Percentiles rank a stretch among this genome's conserved stretches.
Evolutionary conservation across 495 filamentous ascomycete species (phyloP).

Genomic region (Letharia lupina): DNA sequence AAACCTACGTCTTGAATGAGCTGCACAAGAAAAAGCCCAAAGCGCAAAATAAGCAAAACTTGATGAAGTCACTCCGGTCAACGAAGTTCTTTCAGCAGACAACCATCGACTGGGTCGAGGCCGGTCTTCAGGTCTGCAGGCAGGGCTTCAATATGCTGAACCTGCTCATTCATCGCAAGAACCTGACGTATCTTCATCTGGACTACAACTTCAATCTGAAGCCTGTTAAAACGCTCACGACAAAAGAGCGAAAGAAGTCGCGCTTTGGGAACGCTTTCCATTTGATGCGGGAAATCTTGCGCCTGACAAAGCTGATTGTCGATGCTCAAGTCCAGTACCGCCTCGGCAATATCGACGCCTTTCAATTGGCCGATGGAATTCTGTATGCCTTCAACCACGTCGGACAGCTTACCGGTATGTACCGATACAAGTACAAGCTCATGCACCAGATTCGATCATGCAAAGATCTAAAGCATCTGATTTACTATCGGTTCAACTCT

Average conservation of each 20-base stretch:
- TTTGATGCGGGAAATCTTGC: slow-evolving; percentile 97
- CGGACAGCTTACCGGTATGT: slow-evolving; percentile 98
- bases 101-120: slow-evolving; percentile 98
- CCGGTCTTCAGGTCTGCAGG: slow-evolving; percentile 93
- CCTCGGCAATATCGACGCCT: slow-evolving; percentile 96
- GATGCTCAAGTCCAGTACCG: slow-evolving; percentile 98
- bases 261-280: slow-evolving; percentile 99
- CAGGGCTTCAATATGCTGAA: slow-evolving; percentile 99
- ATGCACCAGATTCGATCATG: slow-evolving; percentile 99
- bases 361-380: slow-evolving; percentile 97
- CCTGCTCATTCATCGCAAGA: slow-evolving; percentile 95
- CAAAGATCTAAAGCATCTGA: slow-evolving; percentile 98
- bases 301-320: slow-evolving; percentile 94
- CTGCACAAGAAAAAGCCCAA: slow-evolving; percentile 91
- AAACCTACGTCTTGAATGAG: slow-evolving; percentile 94
- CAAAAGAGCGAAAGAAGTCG: slow-evolving; percentile 99
- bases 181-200: slow-evolving; percentile 94
- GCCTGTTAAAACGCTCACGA: slow-evolving; percentile 96
- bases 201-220: slow-evolving; percentile 99
- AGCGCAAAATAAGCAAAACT: slow-evolving; percentile 87
- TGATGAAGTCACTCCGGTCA: slow-evolving; percentile 79
- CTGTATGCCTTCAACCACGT: slow-evolving; percentile 99
- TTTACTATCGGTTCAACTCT: slow-evolving; percentile 99
- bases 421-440: slow-evolving; percentile 99
- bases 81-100: slow-evolving; percentile 99